Evolutionary conservation across 495 filamentous ascomycete genomes (phyloP).

Genomic region (Aspergillus affinis): DNA sequence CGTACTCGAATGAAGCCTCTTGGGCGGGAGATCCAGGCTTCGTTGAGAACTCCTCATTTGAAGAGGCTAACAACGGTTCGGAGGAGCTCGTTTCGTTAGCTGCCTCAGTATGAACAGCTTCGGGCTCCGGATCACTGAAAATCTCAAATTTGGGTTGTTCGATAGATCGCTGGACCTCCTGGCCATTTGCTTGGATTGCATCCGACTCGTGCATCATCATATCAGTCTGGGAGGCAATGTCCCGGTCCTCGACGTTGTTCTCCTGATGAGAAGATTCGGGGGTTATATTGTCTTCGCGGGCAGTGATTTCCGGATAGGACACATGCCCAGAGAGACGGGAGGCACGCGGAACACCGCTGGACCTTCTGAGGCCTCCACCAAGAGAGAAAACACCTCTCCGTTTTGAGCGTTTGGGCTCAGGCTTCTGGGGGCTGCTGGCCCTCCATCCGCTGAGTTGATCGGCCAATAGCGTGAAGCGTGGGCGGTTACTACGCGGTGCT

Average conservation of each 20-base stretch:
- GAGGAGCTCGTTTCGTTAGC: slow-evolving; percentile 4
- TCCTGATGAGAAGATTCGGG: slow-evolving; percentile 1
- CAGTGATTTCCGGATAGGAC: slow-evolving; percentile 29
- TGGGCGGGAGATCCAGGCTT: neutral
- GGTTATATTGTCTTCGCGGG: slow-evolving; percentile 11
- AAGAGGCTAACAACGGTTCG: slow-evolving; percentile 19
- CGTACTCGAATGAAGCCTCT: slow-evolving; percentile 18
- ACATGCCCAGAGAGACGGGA: slow-evolving; percentile 13
- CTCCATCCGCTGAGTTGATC: slow-evolving; percentile 60
- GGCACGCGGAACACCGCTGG: slow-evolving; percentile 15
- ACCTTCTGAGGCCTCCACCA: slow-evolving; percentile 20
- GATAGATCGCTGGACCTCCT: slow-evolving; percentile 2
- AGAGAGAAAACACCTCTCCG: slow-evolving; percentile 49
- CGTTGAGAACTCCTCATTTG: neutral
- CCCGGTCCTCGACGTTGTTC: neutral
- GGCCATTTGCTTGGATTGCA: neutral
- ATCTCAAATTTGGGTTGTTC: slow-evolving; percentile 20
- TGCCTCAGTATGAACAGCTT: slow-evolving; percentile 6
- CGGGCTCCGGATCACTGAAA: slow-evolving; percentile 7
- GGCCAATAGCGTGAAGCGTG: slow-evolving; percentile 63
- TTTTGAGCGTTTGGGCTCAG: slow-evolving; percentile 31
- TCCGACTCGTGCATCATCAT: neutral
- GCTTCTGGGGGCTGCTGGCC: slow-evolving; percentile 50
- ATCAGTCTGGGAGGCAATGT: neutral
- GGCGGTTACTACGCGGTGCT: neutral